Evolutionary conservation across 176 grass and related monocot species (phyloP).

Genomic region (Stipa capillata): DNA sequence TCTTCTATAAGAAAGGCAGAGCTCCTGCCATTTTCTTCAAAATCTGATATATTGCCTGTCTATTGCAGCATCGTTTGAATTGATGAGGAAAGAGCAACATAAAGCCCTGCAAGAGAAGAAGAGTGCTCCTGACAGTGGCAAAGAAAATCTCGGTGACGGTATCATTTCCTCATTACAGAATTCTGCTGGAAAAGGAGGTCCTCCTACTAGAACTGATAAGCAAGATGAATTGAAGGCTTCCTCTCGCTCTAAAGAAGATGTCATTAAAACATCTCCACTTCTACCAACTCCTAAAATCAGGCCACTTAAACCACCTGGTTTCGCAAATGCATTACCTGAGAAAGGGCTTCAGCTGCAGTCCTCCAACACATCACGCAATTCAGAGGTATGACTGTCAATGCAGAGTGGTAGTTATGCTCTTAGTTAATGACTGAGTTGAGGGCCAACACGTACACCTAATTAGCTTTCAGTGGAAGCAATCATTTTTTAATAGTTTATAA

Average conservation of each 20-base stretch:
- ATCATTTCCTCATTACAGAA: slow-evolving; percentile 32
- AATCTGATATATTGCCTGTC: not conserved
- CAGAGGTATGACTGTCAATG: slow-evolving; percentile 28
- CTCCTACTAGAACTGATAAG: slow-evolving; percentile 18
- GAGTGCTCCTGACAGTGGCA: slow-evolving; percentile 11
- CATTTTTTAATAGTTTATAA: not conserved
- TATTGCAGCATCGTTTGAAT: slow-evolving; percentile 44
- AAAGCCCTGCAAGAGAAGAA: slow-evolving; percentile 40
- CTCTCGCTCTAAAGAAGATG: not conserved
- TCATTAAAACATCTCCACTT: slow-evolving; percentile 5
- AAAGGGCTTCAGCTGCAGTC: slow-evolving; percentile 26
- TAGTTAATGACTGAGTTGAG: not conserved
- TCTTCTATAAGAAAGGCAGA: slow-evolving; percentile 30
- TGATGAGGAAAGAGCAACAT: slow-evolving; percentile 50
- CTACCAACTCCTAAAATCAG: slow-evolving; percentile 16
- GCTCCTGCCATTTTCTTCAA: too few relatives aligned
- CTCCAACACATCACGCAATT: slow-evolving; percentile 17
- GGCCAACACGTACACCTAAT: not conserved
- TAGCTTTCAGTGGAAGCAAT: not conserved
- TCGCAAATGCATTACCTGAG: slow-evolving; percentile 27
- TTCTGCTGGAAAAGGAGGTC: slow-evolving; percentile 21
- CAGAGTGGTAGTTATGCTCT: not conserved
- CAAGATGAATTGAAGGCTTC: slow-evolving; percentile 2
- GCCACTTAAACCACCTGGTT: slow-evolving; percentile 50
- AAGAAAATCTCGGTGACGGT: slow-evolving; percentile 30